A percentile compares a stretch with the other conserved stretches of the same genome.
These are phyloP conservation scores for Eucalyptus cloeziana DNA, from an alignment of 345 rosid species.

Conservation along the genomic window DNA sequence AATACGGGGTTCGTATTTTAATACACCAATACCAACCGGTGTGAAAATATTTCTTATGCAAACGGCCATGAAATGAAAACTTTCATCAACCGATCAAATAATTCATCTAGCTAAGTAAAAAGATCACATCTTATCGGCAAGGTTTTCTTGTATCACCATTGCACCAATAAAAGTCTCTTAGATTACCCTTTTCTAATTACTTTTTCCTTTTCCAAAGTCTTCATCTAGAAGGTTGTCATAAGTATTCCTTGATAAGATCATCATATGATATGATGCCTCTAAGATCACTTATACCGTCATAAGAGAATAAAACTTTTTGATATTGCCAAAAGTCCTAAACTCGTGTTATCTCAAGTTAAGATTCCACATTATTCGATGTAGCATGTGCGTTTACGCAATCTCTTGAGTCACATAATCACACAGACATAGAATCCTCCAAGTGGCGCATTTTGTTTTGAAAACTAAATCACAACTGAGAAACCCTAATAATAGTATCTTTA, in stretches of 20 bases:
- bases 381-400: not conserved
- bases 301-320: not conserved
- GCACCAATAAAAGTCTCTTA: not conserved
- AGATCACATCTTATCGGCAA: not conserved
- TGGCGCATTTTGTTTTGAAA: not conserved
- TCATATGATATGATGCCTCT: not conserved
- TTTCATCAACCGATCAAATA: not conserved
- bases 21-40: not conserved
- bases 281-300: not conserved
- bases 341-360: not conserved
- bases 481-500: not conserved
- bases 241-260: not conserved
- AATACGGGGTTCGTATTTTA: not conserved
- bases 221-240: not conserved
- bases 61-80: not conserved
- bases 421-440: not conserved
- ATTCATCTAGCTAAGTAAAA: not conserved
- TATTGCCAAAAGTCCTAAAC: not conserved
- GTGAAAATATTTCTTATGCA: not conserved
- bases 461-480: not conserved
- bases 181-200: not conserved
- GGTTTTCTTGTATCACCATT: not conserved
- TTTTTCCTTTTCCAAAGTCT: not conserved
- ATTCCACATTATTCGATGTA: not conserved
- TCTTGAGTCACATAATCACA: not conserved